Base-by-base conservation (phyloP, 108 stramenopile genomes). In the Epipyxis sp. region DNA sequence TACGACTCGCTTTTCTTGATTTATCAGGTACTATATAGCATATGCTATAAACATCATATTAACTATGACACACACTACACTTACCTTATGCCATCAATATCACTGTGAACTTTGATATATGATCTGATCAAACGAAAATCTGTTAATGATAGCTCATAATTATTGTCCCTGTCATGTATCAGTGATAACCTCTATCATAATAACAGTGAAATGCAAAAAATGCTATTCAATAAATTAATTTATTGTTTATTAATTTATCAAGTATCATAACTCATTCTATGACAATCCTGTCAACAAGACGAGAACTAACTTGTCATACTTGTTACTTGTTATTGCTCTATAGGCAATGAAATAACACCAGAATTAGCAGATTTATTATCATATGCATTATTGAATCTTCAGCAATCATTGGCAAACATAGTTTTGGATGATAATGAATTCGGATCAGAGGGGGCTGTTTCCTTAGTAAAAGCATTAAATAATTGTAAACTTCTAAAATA, bases 381-480 rank as follows among this genome's bases (percentile, higher is more conserved):
- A 32, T 32, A 32, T 25, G 61, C 61, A 32, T 3, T 32, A 13
- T 32, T 20, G 20, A 20, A 6, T 13, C 46, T 50, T 50, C 46
- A 50, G 61, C 61, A 32, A 16, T 32, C 34, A 32, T 37, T 65
- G 61, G 54, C 54, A 57, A 57, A 57, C 54, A 25, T 57, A 20
- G 54, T 25, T 25, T 65, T 65, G 34, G 61, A 65, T 32, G 61
- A 65, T 32, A 65, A 65, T 32, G 61, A 65, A 32, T 37, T 65
- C 6, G 61, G 25, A 29, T 35, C 13, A 32, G 35, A 65, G 25
- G 61, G 61, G 34, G 61, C 61, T 10, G 10, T 13, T 16, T 6
- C 10, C 42, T 46, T 74, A 42, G 42, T 10, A 27, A 3, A 20
- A 3, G 6, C 37, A 6, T 57, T 6, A 6, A 3, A 25, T 13